Evolutionary conservation across 257 asterid genomes (phyloP), one percentile per base, ranked within the genome.

Genomic region (Gardenia jasminoides): DNA sequence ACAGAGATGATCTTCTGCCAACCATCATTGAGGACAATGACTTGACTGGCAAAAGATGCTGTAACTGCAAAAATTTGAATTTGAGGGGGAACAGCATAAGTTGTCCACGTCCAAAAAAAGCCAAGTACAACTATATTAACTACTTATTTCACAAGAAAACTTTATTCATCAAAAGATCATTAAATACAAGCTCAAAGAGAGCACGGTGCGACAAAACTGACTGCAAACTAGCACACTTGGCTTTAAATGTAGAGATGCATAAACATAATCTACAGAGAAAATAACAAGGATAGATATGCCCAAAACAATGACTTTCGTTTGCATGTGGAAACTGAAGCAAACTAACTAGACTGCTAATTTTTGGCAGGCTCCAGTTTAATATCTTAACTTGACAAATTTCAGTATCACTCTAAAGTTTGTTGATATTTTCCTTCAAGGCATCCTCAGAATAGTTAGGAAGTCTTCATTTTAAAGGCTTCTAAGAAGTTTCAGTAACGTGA

Each of bases 21-120:
- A 88, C 76, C 26, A 72, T 65, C 88, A 82, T 85, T 81, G 80
- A 67, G 67, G 89, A 82, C 64, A 88, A 81, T 41, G 91, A 85
- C 82, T 79, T 88, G 48, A 72, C 59, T 28, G 89, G 91, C 48
- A 88, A 78, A 11, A 54, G 44, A 28, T 20, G 79, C 62, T 65
- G 72, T 76, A 82, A 80, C 89, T 88, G 82, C 76, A 85, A 74
- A 80, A 75, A 48, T 58, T 59, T 61, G 39, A 79, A 26, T 54
- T 54, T 43, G 31, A 66, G 33, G 36, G 64, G 58, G 24, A 67
- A 30, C 28, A 65, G 47, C 9, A 56, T 59, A 69, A 75, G 43
- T n/a, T 48, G 24, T 26, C 56, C 56, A 26, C 67, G 64, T 67
- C 66, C 56, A 26, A 30, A 36, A 56, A 44, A 59, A 39, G n/a